A percentile compares a stretch with the other conserved stretches of the same genome.
These are phyloP conservation scores for Hemerocallis citrina DNA, from an alignment of 106 monocot species.

Conservation along the genomic window DNA sequence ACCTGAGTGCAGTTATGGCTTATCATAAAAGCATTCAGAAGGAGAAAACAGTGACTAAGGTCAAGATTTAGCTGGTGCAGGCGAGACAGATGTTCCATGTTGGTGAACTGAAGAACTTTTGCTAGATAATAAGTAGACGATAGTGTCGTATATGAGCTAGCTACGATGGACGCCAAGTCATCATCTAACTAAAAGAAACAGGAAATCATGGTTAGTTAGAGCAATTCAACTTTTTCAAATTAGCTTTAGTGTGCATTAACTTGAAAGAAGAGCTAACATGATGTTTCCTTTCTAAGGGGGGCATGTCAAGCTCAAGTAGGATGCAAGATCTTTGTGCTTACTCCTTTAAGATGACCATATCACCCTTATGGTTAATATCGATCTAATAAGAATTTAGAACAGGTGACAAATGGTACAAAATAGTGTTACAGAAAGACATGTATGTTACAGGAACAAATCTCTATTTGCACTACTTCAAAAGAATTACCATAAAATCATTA, in stretches of 20 bases:
- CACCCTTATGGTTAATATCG: neutral
- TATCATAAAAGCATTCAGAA: neutral
- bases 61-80: neutral
- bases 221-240: neutral
- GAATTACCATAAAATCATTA: no score
- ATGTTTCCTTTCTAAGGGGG: conserved; percentile 6
- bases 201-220: conserved; percentile 6
- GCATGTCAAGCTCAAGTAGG: conserved; percentile 11
- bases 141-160: no score
- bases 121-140: no score
- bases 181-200: neutral
- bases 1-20: neutral
- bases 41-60: neutral
- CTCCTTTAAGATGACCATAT: conserved; percentile 6
- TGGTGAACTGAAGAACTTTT: no score
- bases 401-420: no score
- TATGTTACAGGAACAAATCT: no score
- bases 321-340: conserved; percentile 13
- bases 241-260: conserved; percentile 10
- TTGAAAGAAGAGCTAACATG: conserved; percentile 11
- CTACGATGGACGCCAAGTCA: no score
- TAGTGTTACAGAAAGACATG: no score
- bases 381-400: neutral
- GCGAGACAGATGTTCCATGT: neutral
- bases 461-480: no score